Evolutionary conservation across 306 rosid genomes (phyloP), one percentile per base, ranked within the genome.

Genomic region (Gynostemma pentaphyllum): DNA sequence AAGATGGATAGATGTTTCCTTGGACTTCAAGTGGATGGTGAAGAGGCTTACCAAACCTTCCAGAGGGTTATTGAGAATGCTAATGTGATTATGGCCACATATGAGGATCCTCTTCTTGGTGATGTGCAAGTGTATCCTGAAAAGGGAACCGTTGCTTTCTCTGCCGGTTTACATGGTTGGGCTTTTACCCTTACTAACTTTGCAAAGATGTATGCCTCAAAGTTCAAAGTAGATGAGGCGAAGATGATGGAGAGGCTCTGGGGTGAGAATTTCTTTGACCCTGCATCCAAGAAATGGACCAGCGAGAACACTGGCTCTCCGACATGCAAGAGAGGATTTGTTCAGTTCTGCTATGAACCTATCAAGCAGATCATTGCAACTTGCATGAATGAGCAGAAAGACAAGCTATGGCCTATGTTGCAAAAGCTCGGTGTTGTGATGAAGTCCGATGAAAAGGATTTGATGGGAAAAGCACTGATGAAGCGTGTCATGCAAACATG

Each of bases 1-100:
- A 91, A 91, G 89, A 91, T 91, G 96, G 97, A 91, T 69, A 84
- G 95, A 65, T 91, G 96, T 42, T 91, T 88, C 80, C 95, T 91
- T 64, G 98, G 88, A 70, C 95, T 91, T 49, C 98, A 91, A 73
- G 89, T 91, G 13, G 96, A 91, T 48, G 98, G 98, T 8, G 98
- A 91, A 69, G 98, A 91, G 71, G 98, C 98, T 7, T 86, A 88
- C 70, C 92, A 82, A 29, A 75, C 89, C 2, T 91, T 91, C 46
- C 76, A 69, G 7, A 83, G 95, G 70, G 98, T 91, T 44, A 87
- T 88, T 62, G 96, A 91, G 87, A 91, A 91, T 71, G 91, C 96
- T 2, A 91, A 88, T 79, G 98, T 91, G 45, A 88, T 91, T 68
- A 88, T 92, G 99, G 95, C 99, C 11, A 92, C 99, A 0, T 88